Percentiles rank a stretch among this genome's conserved stretches.
Evolutionary conservation across 176 grass and related monocot genomes (phyloP).

Genomic region (Olyra latifolia): DNA sequence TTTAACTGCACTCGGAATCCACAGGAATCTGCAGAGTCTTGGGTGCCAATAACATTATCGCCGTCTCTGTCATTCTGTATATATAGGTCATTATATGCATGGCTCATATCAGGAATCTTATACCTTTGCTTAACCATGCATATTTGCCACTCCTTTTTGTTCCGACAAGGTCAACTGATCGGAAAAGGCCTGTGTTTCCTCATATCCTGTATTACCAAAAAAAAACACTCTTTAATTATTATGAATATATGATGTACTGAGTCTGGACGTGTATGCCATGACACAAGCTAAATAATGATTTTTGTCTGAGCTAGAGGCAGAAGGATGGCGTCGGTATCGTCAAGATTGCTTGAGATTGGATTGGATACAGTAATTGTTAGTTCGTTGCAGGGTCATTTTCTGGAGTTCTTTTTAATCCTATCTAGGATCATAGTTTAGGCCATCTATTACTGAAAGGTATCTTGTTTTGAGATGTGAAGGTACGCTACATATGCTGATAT

Average conservation of each 20-base stretch:
- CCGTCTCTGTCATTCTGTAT: conserved; percentile 30
- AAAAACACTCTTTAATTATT: neutral
- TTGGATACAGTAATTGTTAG: neutral
- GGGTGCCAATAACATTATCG: conserved; percentile 24
- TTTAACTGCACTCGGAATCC: conserved; percentile 46
- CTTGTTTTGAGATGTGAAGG: neutral
- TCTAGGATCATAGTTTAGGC: neutral
- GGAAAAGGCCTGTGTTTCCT: conserved; percentile 6
- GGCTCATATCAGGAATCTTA: conserved; percentile 42
- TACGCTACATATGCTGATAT: neutral
- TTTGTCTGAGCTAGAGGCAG: neutral
- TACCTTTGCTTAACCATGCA: conserved; percentile 19
- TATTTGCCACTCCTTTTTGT: neutral
- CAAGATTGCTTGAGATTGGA: neutral
- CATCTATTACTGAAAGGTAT: neutral
- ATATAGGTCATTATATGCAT: conserved; percentile 19
- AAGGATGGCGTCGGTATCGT: neutral
- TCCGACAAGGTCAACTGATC: conserved; percentile 34
- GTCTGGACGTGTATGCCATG: conserved; percentile 14
- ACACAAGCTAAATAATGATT: conserved; percentile 5
- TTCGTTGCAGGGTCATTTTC: neutral
- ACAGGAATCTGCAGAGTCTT: conserved; percentile 35
- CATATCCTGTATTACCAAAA: neutral
- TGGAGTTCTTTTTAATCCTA: neutral
- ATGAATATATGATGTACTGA: neutral